These are phyloP conservation scores for Moricandia arvensis DNA, from an alignment of 345 rosid genomes.

Conservation along the genomic window DNA sequence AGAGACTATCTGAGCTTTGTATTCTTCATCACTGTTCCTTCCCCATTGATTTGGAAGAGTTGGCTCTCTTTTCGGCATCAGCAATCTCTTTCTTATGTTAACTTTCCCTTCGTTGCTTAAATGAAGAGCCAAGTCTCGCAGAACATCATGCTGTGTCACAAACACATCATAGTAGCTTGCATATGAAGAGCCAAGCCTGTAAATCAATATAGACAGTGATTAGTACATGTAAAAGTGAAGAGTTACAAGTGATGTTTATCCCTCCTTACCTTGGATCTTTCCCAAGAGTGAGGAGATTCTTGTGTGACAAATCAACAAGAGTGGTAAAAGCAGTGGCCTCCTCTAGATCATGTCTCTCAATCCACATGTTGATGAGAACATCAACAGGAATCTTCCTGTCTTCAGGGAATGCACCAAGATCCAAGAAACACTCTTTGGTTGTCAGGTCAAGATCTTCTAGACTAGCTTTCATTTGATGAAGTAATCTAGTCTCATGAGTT, in stretches of 20 bases:
- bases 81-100: conserved; percentile 48
- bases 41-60: conserved; percentile 83
- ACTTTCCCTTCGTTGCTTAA: conserved; percentile 46
- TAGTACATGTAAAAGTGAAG: not conserved
- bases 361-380: conserved; percentile 86
- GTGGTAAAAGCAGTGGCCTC: conserved; percentile 65
- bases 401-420: conserved; percentile 93
- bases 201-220: conserved; percentile 14
- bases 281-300: conserved; percentile 80
- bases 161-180: conserved; percentile 69
- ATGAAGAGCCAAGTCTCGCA: conserved; percentile 84
- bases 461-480: conserved; percentile 77
- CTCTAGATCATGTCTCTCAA: conserved; percentile 61
- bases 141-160: conserved; percentile 84
- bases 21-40: conserved; percentile 56
- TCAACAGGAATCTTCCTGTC: conserved; percentile 88
- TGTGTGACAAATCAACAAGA: conserved; percentile 68
- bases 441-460: conserved; percentile 45
- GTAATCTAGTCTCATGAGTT: conserved; percentile 63
- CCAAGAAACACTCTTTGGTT: conserved; percentile 79
- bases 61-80: conserved; percentile 72
- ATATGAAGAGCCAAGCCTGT: conserved; percentile 68
- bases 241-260: not conserved
- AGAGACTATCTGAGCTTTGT: conserved; percentile 77
- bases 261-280: conserved; percentile 64